A percentile compares a stretch with the other conserved stretches of the same genome.
Evolutionary conservation across 176 grass and related monocot species (phyloP).

Genomic region (Pontederia paniculata): DNA sequence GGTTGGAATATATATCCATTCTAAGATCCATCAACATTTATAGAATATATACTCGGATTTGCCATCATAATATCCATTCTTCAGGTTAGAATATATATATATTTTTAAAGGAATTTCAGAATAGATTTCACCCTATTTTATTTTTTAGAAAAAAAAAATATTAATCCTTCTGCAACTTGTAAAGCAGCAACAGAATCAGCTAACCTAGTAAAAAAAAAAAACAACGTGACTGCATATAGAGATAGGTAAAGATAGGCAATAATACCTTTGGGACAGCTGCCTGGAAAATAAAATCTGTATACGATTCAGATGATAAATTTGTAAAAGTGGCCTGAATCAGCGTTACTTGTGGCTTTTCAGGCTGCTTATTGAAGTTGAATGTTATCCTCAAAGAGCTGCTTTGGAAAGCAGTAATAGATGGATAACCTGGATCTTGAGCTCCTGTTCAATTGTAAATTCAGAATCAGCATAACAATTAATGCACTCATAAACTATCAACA

Average conservation of each 20-base stretch:
- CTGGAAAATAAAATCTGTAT: constrained; percentile 86
- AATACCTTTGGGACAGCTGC: constrained; percentile 95
- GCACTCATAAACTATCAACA: constrained; percentile 8
- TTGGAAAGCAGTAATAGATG: constrained; percentile 72
- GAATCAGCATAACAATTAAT: not conserved
- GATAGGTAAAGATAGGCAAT: not conserved
- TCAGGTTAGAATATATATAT: not conserved
- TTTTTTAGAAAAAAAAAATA: not conserved
- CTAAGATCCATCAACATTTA: too few species aligned
- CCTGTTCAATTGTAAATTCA: constrained; percentile 10
- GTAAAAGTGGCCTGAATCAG: constrained; percentile 56
- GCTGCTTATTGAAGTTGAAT: constrained; percentile 73
- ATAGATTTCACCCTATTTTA: too few species aligned
- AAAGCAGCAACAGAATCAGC: not conserved
- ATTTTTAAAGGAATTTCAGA: not conserved
- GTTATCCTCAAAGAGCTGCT: constrained; percentile 71
- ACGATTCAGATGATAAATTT: constrained; percentile 59
- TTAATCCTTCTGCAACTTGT: not conserved
- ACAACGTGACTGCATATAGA: not conserved
- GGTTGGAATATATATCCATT: too few species aligned
- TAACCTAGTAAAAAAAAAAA: not conserved
- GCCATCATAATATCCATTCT: too few species aligned
- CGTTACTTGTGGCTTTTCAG: constrained; percentile 65
- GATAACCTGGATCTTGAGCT: constrained; percentile 33
- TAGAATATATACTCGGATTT: too few species aligned